Conservation (phyloP, 345 rosid genomes). For the Leavenworthia alabamica region DNA sequence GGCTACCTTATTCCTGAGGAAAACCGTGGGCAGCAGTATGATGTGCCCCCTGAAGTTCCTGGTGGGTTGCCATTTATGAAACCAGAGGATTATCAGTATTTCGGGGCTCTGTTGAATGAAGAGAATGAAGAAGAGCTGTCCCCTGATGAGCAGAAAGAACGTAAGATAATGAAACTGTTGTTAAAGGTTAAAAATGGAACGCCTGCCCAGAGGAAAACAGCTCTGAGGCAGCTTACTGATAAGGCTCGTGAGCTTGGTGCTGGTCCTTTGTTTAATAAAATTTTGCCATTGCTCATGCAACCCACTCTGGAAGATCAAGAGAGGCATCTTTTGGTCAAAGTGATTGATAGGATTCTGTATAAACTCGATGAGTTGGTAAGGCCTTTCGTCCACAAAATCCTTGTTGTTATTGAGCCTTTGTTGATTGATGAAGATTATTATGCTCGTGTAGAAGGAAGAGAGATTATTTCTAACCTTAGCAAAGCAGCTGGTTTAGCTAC, state of each 20-base stretch:
- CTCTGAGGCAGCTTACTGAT: conserved; percentile 91
- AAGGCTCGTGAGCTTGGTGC: conserved; percentile 99
- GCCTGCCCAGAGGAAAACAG: conserved; percentile 97
- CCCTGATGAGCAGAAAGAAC: conserved; percentile 92
- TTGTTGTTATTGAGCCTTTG: conserved; percentile 96
- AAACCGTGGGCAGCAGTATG: conserved; percentile 92
- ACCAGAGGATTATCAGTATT: conserved; percentile 97
- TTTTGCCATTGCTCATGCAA: conserved; percentile 94
- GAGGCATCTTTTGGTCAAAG: conserved; percentile 97
- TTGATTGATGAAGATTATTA: conserved; percentile 98
- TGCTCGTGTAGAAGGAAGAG: conserved; percentile 99
- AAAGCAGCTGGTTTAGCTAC: conserved; percentile 99
- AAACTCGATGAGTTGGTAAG: conserved; percentile 96
- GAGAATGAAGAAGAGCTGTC: conserved; percentile 87
- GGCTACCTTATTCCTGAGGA: conserved; percentile 81
- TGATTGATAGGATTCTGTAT: conserved; percentile 87
- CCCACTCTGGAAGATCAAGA: conserved; percentile 98
- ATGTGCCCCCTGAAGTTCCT: conserved; percentile 84
- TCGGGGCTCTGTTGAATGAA: conserved; percentile 79
- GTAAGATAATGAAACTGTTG: conserved; percentile 93
- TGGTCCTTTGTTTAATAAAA: conserved; percentile 82
- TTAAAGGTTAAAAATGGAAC: conserved; percentile 98
- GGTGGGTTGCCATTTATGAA: conserved; percentile 93
- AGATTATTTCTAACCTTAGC: conserved; percentile 92
- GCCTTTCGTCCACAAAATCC: conserved; percentile 95